Conservation (phyloP, 371 early-diverging fungal species). For the Smittium culicis region DNA sequence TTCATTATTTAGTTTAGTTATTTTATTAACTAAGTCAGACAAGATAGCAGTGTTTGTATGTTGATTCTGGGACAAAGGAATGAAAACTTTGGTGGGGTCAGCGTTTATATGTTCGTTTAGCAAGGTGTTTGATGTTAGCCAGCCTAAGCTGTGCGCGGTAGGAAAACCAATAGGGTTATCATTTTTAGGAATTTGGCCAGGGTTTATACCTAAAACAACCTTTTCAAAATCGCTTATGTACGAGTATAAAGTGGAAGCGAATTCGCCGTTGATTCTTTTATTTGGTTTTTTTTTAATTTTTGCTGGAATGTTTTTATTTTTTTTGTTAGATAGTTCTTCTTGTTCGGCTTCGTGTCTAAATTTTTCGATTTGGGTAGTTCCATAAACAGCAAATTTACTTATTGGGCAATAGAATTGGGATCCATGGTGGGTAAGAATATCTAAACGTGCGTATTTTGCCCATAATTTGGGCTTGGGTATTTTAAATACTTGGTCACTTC, state of each 20-base stretch:
- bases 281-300: not conserved
- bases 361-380: conserved; percentile 83
- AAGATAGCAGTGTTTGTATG: too few species aligned
- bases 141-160: not conserved
- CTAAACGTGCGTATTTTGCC: conserved; percentile 75
- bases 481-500: conserved; percentile 75
- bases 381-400: conserved; percentile 72
- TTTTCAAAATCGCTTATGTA: conserved; percentile 10
- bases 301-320: not conserved
- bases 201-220: not conserved
- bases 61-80: too few species aligned
- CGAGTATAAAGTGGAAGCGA: not conserved
- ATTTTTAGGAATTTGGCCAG: not conserved
- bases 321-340: conserved; percentile 18
- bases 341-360: conserved; percentile 51
- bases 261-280: not conserved
- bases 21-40: too few species aligned
- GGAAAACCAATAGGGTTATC: not conserved
- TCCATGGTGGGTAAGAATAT: conserved; percentile 80
- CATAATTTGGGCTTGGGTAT: conserved; percentile 51
- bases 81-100: conserved; percentile 15
- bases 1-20: too few species aligned
- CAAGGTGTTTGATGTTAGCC: conserved; percentile 4
- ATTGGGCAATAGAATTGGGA: conserved; percentile 88
- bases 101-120: conserved; percentile 16